phyloP scores from a whole-genome alignment of 2,329 filamentous ascomycete species.

The Blastomyces emzantsi region DNA sequence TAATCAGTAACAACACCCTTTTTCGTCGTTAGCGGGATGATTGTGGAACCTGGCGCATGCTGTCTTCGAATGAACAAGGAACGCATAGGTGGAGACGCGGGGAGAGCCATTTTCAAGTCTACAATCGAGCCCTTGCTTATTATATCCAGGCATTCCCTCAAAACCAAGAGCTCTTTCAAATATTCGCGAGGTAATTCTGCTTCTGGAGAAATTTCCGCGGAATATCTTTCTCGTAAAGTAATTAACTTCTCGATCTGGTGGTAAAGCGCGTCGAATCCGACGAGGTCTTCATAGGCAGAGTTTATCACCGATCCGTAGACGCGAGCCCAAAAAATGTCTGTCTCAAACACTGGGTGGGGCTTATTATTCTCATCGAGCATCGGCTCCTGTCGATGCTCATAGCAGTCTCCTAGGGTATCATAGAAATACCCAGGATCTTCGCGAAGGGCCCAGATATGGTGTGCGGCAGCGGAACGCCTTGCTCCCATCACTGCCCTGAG shows the following conservation, averaged over 20 bases:
- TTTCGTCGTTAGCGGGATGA: constrained; percentile 8
- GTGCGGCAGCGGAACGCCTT: constrained; percentile 37
- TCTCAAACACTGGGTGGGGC: constrained; percentile 11
- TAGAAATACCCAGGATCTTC: constrained; percentile 53
- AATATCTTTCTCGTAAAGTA: constrained; percentile 29
- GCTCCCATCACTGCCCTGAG: constrained; percentile 40
- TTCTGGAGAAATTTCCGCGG: constrained; percentile 23
- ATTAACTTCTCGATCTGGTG: constrained; percentile 21
- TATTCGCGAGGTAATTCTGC: constrained; percentile 34
- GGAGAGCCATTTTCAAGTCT: constrained; percentile 21
- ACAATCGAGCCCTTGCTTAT: constrained; percentile 25
- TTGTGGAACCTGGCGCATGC: neutral
- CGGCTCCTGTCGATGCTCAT: constrained; percentile 42
- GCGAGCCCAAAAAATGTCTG: constrained; percentile 33
- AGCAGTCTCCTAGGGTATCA: constrained; percentile 28
- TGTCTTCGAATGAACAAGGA: constrained; percentile 24
- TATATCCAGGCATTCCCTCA: constrained; percentile 32
- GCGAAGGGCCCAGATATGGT: constrained; percentile 48
- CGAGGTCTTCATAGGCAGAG: constrained; percentile 30
- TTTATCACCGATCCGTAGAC: constrained; percentile 30
- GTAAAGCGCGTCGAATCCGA: constrained; percentile 34
- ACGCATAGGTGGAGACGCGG: constrained; percentile 37
- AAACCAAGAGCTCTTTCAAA: constrained; percentile 31
- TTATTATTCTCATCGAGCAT: constrained; percentile 33
- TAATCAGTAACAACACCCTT: constrained; percentile 14